These are phyloP conservation scores for Bjerkandera adusta DNA, from an alignment of 1,284 basidiomycete species.

Conservation along the genomic window DNA sequence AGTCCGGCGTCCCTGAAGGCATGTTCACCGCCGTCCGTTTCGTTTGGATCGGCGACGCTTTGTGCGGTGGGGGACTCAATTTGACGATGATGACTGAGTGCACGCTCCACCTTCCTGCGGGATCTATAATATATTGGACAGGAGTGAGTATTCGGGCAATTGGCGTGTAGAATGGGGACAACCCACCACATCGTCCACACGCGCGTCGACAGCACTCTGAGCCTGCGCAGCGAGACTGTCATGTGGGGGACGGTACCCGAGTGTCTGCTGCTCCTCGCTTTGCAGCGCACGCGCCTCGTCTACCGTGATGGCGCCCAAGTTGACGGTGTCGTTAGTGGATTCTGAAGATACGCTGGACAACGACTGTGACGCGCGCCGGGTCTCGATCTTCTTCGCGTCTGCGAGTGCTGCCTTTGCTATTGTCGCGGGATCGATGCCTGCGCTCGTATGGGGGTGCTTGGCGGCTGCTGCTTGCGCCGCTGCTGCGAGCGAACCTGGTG, in stretches of 20 bases:
- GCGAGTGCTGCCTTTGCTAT: constrained; percentile 23
- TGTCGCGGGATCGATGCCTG: constrained; percentile 18
- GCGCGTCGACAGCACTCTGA: constrained; percentile 25
- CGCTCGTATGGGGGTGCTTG: constrained; percentile 24
- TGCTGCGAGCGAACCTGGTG: constrained; percentile 33
- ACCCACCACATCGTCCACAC: constrained; percentile 18
- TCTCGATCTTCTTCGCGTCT: constrained; percentile 28
- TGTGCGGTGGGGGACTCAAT: constrained; percentile 21
- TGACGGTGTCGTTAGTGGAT: constrained; percentile 6
- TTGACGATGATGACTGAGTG: constrained; percentile 24
- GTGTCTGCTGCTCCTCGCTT: constrained; percentile 29
- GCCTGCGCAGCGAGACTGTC: constrained; percentile 27
- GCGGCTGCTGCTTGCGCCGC: constrained; percentile 33
- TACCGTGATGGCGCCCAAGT: constrained; percentile 20
- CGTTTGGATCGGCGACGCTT: constrained; percentile 23
- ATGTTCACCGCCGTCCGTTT: constrained; percentile 16
- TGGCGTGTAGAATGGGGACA: background rate
- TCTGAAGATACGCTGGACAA: background rate
- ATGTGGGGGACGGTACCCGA: constrained; percentile 28
- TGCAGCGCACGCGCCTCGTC: constrained; percentile 24
- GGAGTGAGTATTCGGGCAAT: background rate
- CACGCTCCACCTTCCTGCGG: constrained; percentile 17
- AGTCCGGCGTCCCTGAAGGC: constrained; percentile 10
- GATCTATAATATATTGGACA: constrained; percentile 6
- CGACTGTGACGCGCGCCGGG: constrained; percentile 2